A percentile compares a stretch with the other conserved stretches of the same genome.
Evolutionary conservation across 805 yeast species (phyloP).

Genomic region (Candida nemodendra): DNA sequence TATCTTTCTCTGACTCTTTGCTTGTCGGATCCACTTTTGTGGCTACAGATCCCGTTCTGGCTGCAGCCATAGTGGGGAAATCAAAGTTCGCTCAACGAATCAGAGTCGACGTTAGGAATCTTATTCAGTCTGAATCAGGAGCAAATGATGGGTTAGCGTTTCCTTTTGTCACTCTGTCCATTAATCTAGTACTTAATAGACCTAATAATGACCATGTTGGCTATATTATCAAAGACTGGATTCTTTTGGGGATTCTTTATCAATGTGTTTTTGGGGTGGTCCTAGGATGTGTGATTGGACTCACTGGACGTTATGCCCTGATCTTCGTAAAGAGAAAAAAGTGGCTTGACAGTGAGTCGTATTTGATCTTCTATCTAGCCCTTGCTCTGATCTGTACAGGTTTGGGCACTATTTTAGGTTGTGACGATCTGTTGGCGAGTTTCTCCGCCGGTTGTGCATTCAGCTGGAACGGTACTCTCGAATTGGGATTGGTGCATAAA

Average conservation of each 20-base stretch:
- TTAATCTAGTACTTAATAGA: slow-evolving; percentile 60
- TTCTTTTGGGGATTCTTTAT: slow-evolving; percentile 70
- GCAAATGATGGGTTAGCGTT: slow-evolving; percentile 97
- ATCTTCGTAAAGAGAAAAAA: slow-evolving; percentile 67
- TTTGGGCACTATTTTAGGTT: slow-evolving; percentile 81
- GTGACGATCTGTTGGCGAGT: slow-evolving; percentile 83
- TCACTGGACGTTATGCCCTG: slow-evolving; percentile 63
- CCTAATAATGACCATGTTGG: slow-evolving; percentile 52
- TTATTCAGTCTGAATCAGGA: slow-evolving; percentile 83
- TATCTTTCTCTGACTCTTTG: slow-evolving; percentile 69
- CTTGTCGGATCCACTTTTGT: slow-evolving; percentile 85
- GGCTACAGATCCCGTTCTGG: slow-evolving; percentile 93
- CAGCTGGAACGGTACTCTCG: slow-evolving; percentile 76
- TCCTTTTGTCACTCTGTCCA: slow-evolving; percentile 75
- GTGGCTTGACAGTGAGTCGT: slow-evolving; percentile 84
- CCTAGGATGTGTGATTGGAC: slow-evolving; percentile 74
- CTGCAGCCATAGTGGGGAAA: slow-evolving; percentile 93
- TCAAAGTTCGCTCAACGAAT: slow-evolving; percentile 89
- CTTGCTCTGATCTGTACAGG: slow-evolving; percentile 86
- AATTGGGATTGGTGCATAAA: slow-evolving; percentile 7
- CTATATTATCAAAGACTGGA: slow-evolving; percentile 77
- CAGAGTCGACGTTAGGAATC: slow-evolving; percentile 86
- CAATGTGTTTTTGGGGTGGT: slow-evolving; percentile 80
- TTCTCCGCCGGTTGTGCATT: slow-evolving; percentile 94
- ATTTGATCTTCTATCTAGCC: slow-evolving; percentile 79